phyloP scores from a whole-genome alignment of 2,329 filamentous ascomycete genomes.

The Penicillium sp. region DNA sequence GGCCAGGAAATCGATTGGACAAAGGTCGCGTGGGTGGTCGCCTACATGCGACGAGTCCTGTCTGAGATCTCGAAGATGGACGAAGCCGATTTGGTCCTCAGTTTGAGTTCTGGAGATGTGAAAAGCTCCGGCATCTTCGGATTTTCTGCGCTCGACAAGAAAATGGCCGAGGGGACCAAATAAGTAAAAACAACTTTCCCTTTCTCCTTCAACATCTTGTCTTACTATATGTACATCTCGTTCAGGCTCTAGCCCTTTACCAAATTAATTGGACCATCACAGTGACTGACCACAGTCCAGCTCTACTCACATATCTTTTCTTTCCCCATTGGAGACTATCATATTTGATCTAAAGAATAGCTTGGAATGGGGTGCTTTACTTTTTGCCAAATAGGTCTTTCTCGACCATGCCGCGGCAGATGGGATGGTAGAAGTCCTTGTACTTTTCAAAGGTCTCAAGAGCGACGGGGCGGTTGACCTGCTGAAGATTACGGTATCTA shows the following conservation, averaged over 20 bases:
- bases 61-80: conserved; percentile 49
- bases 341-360: neutral
- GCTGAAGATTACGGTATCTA: conserved; percentile 62
- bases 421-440: conserved; percentile 91
- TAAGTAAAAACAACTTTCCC: conserved; percentile 11
- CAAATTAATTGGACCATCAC: conserved; percentile 9
- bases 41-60: conserved; percentile 57
- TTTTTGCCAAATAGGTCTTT: conserved; percentile 64
- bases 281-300: conserved; percentile 9
- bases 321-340: neutral
- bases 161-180: conserved; percentile 33
- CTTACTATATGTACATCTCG: neutral
- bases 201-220: conserved; percentile 1
- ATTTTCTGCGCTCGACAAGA: conserved; percentile 34
- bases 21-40: conserved; percentile 57
- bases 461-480: conserved; percentile 68
- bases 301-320: neutral
- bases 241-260: neutral
- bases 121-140: conserved; percentile 35
- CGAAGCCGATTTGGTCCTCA: conserved; percentile 54
- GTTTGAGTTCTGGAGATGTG: conserved; percentile 37
- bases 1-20: conserved; percentile 54
- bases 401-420: conserved; percentile 78
- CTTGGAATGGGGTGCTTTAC: conserved; percentile 3
- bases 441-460: conserved; percentile 80